These are phyloP conservation scores for Typha latifolia DNA, from an alignment of 176 grass and related monocot species.

Conservation along the genomic window DNA sequence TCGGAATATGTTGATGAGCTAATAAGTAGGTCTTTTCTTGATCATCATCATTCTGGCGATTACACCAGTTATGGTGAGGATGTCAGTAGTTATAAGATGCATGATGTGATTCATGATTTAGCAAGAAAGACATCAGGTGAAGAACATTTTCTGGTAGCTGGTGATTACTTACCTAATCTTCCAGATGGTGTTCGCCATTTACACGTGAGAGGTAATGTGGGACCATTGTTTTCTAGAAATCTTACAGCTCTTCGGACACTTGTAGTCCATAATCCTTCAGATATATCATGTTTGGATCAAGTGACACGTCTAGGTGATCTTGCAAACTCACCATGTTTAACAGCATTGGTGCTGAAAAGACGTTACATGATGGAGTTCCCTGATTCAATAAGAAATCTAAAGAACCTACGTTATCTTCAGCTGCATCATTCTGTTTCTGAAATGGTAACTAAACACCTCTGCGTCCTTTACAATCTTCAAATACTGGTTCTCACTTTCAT, in stretches of 20 bases:
- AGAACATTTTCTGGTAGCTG: too few species aligned
- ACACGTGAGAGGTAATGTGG: too few species aligned
- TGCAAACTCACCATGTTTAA: not conserved
- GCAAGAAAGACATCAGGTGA: too few species aligned
- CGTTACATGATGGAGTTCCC: not conserved
- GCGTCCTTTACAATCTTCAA: conserved; percentile 11
- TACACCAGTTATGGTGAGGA: not conserved
- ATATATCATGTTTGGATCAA: too few species aligned
- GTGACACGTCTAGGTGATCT: not conserved
- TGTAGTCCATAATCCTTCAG: not conserved
- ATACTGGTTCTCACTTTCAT: not conserved
- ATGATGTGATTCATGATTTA: not conserved
- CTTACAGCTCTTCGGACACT: not conserved
- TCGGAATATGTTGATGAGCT: not conserved
- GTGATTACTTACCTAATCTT: too few species aligned
- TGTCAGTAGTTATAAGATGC: not conserved
- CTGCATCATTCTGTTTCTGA: not conserved
- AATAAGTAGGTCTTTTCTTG: not conserved
- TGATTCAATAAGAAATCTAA: not conserved
- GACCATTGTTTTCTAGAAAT: too few species aligned
- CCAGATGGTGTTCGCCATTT: too few species aligned
- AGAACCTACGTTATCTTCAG: conserved; percentile 5
- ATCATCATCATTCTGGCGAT: not conserved
- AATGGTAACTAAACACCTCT: not conserved
- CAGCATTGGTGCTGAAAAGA: not conserved